These are phyloP conservation scores for Ramaria rubella DNA, from an alignment of 768 basidiomycete genomes.

Conservation along the genomic window DNA sequence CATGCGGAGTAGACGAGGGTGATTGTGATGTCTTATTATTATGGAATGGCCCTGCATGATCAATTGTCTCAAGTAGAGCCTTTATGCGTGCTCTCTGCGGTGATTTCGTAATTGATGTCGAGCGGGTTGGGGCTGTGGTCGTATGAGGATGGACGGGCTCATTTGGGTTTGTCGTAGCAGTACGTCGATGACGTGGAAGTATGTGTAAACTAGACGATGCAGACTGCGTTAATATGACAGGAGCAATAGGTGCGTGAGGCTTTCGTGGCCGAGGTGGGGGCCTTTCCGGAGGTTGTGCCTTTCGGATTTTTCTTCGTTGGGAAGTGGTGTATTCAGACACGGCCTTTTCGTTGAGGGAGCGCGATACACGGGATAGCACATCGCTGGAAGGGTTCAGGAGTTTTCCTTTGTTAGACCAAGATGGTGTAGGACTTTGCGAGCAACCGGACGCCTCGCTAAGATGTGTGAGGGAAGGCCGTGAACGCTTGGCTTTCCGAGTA, in stretches of 20 bases:
- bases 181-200: not conserved
- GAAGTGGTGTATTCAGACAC: conserved; percentile 3
- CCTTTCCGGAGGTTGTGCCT: not conserved
- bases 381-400: not conserved
- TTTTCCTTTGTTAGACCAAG: not conserved
- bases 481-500: not conserved
- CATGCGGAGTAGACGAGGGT: not conserved
- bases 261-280: not conserved
- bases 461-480: not conserved
- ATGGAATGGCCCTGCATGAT: not conserved
- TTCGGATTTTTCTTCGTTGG: not conserved
- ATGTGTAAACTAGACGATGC: not conserved
- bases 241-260: not conserved
- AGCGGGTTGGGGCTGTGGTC: not conserved
- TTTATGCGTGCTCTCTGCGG: conserved; percentile 8
- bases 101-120: not conserved
- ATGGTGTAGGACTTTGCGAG: not conserved
- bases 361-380: conserved; percentile 1
- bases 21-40: not conserved
- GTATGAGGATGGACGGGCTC: not conserved
- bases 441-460: not conserved
- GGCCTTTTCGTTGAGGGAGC: conserved; percentile 8
- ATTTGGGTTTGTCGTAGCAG: not conserved
- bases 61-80: conserved; percentile 5
- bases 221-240: not conserved